Evolutionary conservation across 2,329 filamentous ascomycete genomes (phyloP).

Genomic region (Phoma sp.): DNA sequence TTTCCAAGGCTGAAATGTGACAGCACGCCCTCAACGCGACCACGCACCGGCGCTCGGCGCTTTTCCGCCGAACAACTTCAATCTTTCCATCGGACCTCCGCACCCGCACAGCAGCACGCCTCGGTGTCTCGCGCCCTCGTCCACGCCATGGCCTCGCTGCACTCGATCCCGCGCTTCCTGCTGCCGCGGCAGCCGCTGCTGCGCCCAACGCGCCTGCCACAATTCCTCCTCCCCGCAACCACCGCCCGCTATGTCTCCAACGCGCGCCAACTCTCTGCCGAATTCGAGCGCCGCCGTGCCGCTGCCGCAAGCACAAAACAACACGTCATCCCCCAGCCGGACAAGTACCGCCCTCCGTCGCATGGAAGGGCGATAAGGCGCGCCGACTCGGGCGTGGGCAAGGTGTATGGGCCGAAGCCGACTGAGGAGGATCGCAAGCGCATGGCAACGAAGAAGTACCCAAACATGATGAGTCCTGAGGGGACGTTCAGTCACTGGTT

Average conservation of each 20-base stretch:
- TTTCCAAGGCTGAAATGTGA: neutral
- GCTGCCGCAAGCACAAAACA: conserved; percentile 47
- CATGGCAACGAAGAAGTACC: conserved; percentile 77
- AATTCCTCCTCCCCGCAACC: conserved; percentile 16
- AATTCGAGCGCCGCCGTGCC: conserved; percentile 33
- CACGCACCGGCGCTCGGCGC: conserved; percentile 8
- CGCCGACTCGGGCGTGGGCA: conserved; percentile 57
- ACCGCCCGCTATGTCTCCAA: conserved; percentile 42
- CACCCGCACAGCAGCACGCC: conserved; percentile 20
- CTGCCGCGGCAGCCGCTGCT: conserved; percentile 36
- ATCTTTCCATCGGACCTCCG: conserved; percentile 30
- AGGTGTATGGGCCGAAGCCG: conserved; percentile 76
- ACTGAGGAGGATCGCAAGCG: conserved; percentile 68
- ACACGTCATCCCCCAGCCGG: conserved; percentile 76
- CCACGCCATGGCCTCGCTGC: conserved; percentile 38
- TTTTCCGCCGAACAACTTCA: conserved; percentile 8
- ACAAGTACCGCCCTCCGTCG: conserved; percentile 89
- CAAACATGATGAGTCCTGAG: conserved; percentile 84
- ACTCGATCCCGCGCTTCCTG: conserved; percentile 46
- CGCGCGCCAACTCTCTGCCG: conserved; percentile 36
- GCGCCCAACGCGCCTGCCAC: conserved; percentile 25
- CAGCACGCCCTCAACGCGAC: neutral
- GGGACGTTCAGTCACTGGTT: conserved; percentile 87
- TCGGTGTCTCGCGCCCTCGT: conserved; percentile 8
- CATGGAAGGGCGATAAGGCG: conserved; percentile 71